Conservation (phyloP, 2,329 filamentous ascomycete genomes). For the Zymoseptoria brevis region DNA sequence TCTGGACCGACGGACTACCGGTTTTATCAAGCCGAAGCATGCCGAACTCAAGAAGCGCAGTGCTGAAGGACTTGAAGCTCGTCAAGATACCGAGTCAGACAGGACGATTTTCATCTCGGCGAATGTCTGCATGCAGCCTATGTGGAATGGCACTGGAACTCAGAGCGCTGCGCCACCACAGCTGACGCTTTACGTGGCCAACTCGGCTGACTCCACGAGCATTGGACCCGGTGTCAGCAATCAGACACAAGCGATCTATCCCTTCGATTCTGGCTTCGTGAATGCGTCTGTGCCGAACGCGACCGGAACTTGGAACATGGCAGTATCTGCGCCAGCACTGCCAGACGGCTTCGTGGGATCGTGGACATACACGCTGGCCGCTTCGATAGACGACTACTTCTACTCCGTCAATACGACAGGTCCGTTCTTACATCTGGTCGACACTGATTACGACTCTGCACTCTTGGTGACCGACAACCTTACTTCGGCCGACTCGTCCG, state of each 20-base stretch:
- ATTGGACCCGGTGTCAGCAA: conserved; percentile 54
- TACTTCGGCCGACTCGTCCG: conserved; percentile 44
- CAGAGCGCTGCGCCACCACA: conserved; percentile 50
- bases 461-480: conserved; percentile 72
- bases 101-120: conserved; percentile 69
- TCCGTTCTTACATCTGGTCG: conserved; percentile 66
- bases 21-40: conserved; percentile 11
- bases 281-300: conserved; percentile 52
- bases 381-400: conserved; percentile 71
- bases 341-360: conserved; percentile 52
- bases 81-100: conserved; percentile 16
- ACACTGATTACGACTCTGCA: conserved; percentile 72
- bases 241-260: conserved; percentile 38
- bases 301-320: conserved; percentile 64
- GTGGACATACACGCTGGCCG: conserved; percentile 76
- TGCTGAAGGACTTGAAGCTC: conserved; percentile 12
- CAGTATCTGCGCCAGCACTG: conserved; percentile 62
- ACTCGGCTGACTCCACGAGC: conserved; percentile 47
- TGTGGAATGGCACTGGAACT: conserved; percentile 42
- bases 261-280: conserved; percentile 62
- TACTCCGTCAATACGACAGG: conserved; percentile 53
- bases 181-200: conserved; percentile 70
- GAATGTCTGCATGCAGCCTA: conserved; percentile 76
- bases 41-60: conserved; percentile 21
- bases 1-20: conserved; percentile 3